phyloP scores from a whole-genome alignment of 2,329 filamentous ascomycete species.

The Nemania sp. region DNA sequence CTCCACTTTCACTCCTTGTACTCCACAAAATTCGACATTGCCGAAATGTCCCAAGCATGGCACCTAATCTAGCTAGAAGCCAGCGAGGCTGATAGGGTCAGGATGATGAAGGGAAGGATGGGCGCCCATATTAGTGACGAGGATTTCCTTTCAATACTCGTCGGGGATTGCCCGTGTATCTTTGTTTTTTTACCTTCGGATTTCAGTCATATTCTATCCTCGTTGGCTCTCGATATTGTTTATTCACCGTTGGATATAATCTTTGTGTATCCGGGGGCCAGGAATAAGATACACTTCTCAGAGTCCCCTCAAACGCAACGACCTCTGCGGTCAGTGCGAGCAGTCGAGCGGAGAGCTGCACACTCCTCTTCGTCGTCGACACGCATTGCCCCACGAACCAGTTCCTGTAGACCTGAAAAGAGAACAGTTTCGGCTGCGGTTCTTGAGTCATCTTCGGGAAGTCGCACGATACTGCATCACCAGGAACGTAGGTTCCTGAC shows the following conservation, averaged over 20 bases:
- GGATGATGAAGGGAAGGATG: slow-evolving; percentile 13
- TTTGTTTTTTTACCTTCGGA: slow-evolving; percentile 12
- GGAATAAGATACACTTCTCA: slow-evolving; percentile 9
- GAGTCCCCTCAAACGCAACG: slow-evolving; percentile 15
- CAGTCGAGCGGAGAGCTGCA: not conserved
- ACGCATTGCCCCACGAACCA: slow-evolving; percentile 15
- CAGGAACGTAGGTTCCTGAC: slow-evolving; percentile 39
- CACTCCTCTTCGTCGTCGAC: slow-evolving; percentile 9
- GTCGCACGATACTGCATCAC: slow-evolving; percentile 39
- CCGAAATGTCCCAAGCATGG: slow-evolving; percentile 25
- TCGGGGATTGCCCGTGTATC: slow-evolving; percentile 16
- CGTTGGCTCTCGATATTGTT: slow-evolving; percentile 10
- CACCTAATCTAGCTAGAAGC: slow-evolving; percentile 12
- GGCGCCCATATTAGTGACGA: slow-evolving; percentile 30
- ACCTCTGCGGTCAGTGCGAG: not conserved
- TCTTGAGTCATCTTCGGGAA: slow-evolving; percentile 40
- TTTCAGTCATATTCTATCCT: slow-evolving; percentile 4
- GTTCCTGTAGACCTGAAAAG: slow-evolving; percentile 24
- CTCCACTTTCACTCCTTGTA: slow-evolving; percentile 35
- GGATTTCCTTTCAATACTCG: slow-evolving; percentile 19
- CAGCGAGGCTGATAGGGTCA: slow-evolving; percentile 9
- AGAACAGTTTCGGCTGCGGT: slow-evolving; percentile 30
- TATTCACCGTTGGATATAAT: slow-evolving; percentile 1
- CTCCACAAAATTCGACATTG: slow-evolving; percentile 30
- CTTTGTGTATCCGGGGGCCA: not conserved